Evolutionary conservation across 2,329 filamentous ascomycete species (phyloP), one percentile per base, ranked within the genome.

Genomic region (Trichoderma atrobrunneum): DNA sequence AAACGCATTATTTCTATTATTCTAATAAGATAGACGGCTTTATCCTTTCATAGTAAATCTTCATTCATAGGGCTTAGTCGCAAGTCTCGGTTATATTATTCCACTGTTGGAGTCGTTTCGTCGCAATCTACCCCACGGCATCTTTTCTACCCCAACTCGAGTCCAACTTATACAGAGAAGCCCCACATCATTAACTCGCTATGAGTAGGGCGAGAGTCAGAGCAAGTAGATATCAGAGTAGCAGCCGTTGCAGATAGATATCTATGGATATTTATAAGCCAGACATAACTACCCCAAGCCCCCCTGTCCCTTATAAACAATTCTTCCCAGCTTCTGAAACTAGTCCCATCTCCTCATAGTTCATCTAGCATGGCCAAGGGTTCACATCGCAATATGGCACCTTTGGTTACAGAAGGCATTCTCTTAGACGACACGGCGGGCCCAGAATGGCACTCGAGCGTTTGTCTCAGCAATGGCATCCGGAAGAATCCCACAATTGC

Each of bases 91-190:
- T 60, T 14, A 16, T 39, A 48, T 64, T 56, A 56, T 28, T 14
- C 34, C 34, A 34, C 18, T 39, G 16, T 69, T 30, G 66, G 66
- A 36, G 39, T 70, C 39, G 26, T 28, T 61, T 68, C 48, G n/a
- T 36, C 66, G 34, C 34, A 70, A 62, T 54, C 21, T 54, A 61
- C 66, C 66, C 66, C 66, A 61, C 39, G 12, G 8, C 18, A 21
- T 62, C 28, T 21, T 36, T 70, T 36, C 57, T 62, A 70, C 66
- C 66, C 66, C 66, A 62, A 70, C n/a, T 54, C n/a, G 36, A 3
- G 57, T 34, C 21, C n/a, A 36, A 34, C n/a, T 54, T n/a, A 57
- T 28, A 61, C 30, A 28, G 8, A 34, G 30, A 16, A 11, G n/a
- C 66, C 64, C 64, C 51, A 59, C 59, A 56, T 18, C 57, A 30